phyloP scores from a whole-genome alignment of 257 asterid species.

The Hygrophila difformis region DNA sequence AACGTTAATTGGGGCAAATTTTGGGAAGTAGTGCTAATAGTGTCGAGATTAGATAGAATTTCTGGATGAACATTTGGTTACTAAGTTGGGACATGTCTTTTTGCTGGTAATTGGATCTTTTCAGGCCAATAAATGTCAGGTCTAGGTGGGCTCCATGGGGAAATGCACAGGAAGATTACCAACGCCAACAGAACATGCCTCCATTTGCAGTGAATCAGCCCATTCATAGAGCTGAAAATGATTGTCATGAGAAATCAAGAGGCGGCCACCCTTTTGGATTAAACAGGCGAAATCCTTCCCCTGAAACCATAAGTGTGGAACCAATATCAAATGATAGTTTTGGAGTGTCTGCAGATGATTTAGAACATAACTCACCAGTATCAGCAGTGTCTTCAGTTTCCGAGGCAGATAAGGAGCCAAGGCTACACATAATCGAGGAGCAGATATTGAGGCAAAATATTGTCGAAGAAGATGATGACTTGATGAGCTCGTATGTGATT shows the following conservation, averaged over 20 bases:
- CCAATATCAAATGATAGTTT: conserved; percentile 26
- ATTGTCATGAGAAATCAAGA: conserved; percentile 24
- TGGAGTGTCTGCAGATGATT: conserved; percentile 25
- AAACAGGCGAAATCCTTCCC: conserved; percentile 18
- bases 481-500: conserved; percentile 46
- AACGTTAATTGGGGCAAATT: no score
- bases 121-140: conserved; percentile 56
- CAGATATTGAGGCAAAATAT: conserved; percentile 14
- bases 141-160: conserved; percentile 26
- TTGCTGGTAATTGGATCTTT: background rate
- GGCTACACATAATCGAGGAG: conserved; percentile 9
- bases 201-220: conserved; percentile 17
- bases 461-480: conserved; percentile 35
- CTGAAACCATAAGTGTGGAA: conserved; percentile 30
- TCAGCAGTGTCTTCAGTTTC: conserved; percentile 42
- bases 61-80: background rate
- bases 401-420: conserved; percentile 26
- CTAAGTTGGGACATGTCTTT: background rate
- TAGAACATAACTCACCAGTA: conserved; percentile 43
- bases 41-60: no score
- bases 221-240: conserved; percentile 16
- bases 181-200: conserved; percentile 15
- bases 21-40: no score
- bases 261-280: conserved; percentile 22
- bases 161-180: conserved; percentile 17